A percentile compares a stretch with the other conserved stretches of the same genome.
Conservation (phyloP, 202 grass and related monocot genomes). For the Carex sylvatica region DNA sequence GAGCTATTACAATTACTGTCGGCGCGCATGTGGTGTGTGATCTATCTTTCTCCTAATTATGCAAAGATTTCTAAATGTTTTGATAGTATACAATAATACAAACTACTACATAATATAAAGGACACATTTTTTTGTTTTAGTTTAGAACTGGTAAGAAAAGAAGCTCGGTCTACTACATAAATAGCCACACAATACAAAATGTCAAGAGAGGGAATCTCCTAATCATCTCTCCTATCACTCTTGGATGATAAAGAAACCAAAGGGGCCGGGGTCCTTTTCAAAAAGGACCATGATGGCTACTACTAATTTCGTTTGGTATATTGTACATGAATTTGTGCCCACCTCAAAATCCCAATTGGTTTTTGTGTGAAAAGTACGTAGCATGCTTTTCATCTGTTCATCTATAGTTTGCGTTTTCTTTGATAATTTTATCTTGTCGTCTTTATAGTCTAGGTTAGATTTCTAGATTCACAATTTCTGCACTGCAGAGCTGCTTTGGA, state of each 20-base stretch:
- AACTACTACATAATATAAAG: not conserved
- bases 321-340: not conserved
- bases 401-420: not conserved
- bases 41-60: not conserved
- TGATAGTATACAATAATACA: not conserved
- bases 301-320: constrained; percentile 7
- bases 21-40: not conserved
- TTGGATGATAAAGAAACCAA: not conserved
- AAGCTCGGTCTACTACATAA: not conserved
- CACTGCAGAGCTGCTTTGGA: constrained; percentile 10
- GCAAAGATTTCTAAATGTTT: not conserved
- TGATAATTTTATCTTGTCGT: constrained; percentile 14
- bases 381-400: constrained; percentile 27
- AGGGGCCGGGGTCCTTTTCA: not conserved
- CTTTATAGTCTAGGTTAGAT: constrained; percentile 2
- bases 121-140: not conserved
- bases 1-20: not conserved
- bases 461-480: constrained; percentile 21
- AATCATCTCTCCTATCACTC: not conserved
- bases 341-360: constrained; percentile 17
- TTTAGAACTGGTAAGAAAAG: not conserved
- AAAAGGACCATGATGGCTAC: constrained; percentile 17
- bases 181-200: not conserved
- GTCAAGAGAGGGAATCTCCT: not conserved
- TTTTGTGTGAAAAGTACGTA: constrained; percentile 30